These are phyloP conservation scores for Voacanga thouarsii DNA, from an alignment of 257 asterid genomes.

Conservation along the genomic window DNA sequence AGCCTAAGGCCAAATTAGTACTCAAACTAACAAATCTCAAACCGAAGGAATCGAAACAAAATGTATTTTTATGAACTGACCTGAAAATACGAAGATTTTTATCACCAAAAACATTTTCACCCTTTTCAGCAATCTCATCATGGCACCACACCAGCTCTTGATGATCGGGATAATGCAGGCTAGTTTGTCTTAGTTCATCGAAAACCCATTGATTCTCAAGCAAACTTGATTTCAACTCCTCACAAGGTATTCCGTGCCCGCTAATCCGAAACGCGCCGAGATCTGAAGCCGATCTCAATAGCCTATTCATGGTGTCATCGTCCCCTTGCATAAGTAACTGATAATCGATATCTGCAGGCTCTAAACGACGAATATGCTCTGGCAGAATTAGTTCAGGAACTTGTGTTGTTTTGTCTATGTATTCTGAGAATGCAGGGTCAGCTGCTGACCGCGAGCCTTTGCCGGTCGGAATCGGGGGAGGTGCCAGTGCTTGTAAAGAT, in stretches of 20 bases:
- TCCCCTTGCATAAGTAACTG: conserved; percentile 26
- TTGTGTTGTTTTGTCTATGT: conserved; percentile 21
- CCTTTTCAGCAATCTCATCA: conserved; percentile 26
- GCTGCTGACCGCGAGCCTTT: conserved; percentile 27
- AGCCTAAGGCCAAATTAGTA: neutral
- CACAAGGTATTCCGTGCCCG: conserved; percentile 45
- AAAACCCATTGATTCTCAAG: conserved; percentile 39
- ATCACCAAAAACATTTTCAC: conserved; percentile 33
- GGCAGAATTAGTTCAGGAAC: conserved; percentile 54
- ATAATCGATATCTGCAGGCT: conserved; percentile 36
- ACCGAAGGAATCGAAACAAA: no score
- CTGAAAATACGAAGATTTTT: conserved; percentile 37
- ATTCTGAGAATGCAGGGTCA: conserved; percentile 16
- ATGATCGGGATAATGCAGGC: conserved; percentile 37
- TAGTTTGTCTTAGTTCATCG: conserved; percentile 29
- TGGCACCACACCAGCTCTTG: conserved; percentile 44
- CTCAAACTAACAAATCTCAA: no score
- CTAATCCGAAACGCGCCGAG: conserved; percentile 36
- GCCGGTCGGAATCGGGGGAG: conserved; percentile 32
- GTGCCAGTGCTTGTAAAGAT: conserved; percentile 11
- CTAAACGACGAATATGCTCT: conserved; percentile 15
- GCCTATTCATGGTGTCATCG: conserved; percentile 17
- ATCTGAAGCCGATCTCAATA: conserved; percentile 38
- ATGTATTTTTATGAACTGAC: conserved; percentile 22
- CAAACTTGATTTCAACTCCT: conserved; percentile 36